A percentile compares a stretch with the other conserved stretches of the same genome.
These are phyloP conservation scores for Stephanodiscus triporus DNA, from an alignment of 108 stramenopile species.

Conservation along the genomic window DNA sequence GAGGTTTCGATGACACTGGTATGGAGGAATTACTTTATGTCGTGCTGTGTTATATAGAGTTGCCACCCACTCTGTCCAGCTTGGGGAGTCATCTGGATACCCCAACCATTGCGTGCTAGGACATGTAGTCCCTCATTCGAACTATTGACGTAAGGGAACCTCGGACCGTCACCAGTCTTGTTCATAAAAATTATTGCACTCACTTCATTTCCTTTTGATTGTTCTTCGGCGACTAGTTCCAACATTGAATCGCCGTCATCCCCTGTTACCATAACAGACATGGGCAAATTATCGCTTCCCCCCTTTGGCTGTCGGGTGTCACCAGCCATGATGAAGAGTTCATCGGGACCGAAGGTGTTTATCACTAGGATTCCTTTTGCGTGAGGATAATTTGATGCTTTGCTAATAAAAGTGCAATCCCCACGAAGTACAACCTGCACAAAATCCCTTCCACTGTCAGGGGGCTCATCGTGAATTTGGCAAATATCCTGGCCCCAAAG, in stretches of 20 bases:
- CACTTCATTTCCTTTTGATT: constrained; percentile 13
- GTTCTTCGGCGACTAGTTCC: constrained; percentile 8
- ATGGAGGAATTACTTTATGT: too few relatives aligned
- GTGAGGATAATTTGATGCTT: constrained; percentile 55
- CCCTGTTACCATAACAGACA: constrained; percentile 67
- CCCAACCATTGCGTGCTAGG: constrained; percentile 67
- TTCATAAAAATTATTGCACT: constrained; percentile 12
- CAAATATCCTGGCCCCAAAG: constrained; percentile 18
- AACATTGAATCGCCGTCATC: constrained; percentile 62
- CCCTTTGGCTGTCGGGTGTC: constrained; percentile 7
- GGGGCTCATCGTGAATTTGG: not conserved
- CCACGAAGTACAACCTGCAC: constrained; percentile 68
- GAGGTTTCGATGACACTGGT: not conserved
- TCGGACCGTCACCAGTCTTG: constrained; percentile 26
- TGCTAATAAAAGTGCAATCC: constrained; percentile 67
- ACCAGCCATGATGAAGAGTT: constrained; percentile 82
- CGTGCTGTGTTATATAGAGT: constrained; percentile 57
- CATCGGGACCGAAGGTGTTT: constrained; percentile 53
- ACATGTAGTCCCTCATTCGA: constrained; percentile 48
- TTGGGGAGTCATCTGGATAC: constrained; percentile 54
- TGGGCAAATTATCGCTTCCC: constrained; percentile 46
- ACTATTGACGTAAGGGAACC: constrained; percentile 46
- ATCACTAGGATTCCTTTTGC: constrained; percentile 69
- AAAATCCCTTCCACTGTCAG: constrained; percentile 6
- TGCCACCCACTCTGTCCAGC: constrained; percentile 55